A percentile compares a stretch with the other conserved stretches of the same genome.
Evolutionary conservation across 164 flowering plant species (phyloP).

Genomic region (Aristolochia contorta): DNA sequence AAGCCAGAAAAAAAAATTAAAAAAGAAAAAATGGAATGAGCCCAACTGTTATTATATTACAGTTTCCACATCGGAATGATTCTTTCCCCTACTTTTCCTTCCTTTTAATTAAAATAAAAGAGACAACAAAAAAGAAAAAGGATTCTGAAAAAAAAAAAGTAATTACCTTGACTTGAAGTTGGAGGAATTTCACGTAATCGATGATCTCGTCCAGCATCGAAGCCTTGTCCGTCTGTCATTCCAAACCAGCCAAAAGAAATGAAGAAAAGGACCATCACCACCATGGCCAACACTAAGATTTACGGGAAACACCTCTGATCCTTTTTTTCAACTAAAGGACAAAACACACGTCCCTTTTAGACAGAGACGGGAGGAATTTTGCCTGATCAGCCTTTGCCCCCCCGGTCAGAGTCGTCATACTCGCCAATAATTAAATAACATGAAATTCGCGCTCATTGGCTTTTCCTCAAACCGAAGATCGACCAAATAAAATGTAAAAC

Average conservation of each 20-base stretch:
- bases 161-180: conserved; percentile 95
- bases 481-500: neutral
- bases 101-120: neutral
- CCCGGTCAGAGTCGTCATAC: no score
- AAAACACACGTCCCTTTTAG: neutral
- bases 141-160: neutral
- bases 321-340: neutral
- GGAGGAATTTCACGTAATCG: conserved; percentile 96
- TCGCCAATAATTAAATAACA: no score
- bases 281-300: neutral
- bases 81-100: no score
- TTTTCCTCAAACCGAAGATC: no score
- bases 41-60: no score
- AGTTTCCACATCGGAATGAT: no score
- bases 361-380: no score
- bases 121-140: neutral
- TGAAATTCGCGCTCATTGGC: no score
- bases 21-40: neutral
- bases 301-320: no score
- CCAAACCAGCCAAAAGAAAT: conserved; percentile 4
- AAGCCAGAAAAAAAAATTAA: neutral
- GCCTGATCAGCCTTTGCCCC: no score
- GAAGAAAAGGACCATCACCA: neutral
- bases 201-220: conserved; percentile 99
- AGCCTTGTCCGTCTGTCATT: conserved; percentile 96